Percentiles rank a stretch among this genome's conserved stretches.
Conservation (phyloP, 2,329 filamentous ascomycete genomes). For the Didymosphaeria variabile region DNA sequence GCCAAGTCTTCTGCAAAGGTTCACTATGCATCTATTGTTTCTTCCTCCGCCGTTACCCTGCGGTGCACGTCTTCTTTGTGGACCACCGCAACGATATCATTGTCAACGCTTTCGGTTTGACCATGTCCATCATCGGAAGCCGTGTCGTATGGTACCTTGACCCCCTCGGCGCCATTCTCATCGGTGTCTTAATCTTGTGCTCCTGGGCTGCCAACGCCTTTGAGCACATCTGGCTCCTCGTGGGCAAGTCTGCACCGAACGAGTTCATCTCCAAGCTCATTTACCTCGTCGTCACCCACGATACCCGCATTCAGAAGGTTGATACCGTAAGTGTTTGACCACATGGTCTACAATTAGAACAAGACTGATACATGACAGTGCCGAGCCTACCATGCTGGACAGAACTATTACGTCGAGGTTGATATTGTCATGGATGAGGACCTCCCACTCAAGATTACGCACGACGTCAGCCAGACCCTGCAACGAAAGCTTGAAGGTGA, state of each 20-base stretch:
- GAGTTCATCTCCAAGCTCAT: constrained; percentile 66
- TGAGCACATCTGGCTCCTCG: constrained; percentile 69
- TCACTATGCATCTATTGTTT: constrained; percentile 65
- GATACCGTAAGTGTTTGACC: constrained; percentile 57
- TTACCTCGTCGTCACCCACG: constrained; percentile 65
- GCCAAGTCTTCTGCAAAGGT: constrained; percentile 60
- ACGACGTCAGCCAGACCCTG: constrained; percentile 67
- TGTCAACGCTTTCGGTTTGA: constrained; percentile 64
- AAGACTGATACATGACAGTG: constrained; percentile 47
- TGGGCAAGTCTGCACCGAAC: constrained; percentile 68
- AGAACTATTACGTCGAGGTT: constrained; percentile 69
- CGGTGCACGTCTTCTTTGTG: constrained; percentile 66
- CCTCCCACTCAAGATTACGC: constrained; percentile 64
- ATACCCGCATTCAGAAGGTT: constrained; percentile 63
- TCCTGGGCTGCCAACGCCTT: constrained; percentile 70
- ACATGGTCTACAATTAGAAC: background rate
- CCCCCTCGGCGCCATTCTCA: constrained; percentile 67
- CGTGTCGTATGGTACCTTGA: constrained; percentile 68
- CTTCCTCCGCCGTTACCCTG: constrained; percentile 62
- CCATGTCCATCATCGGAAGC: constrained; percentile 65
- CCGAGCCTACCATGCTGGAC: constrained; percentile 69
- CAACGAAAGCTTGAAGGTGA: constrained; percentile 69
- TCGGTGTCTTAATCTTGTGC: constrained; percentile 68
- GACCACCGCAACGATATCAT: constrained; percentile 67
- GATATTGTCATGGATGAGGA: constrained; percentile 68